Evolutionary conservation across 768 basidiomycete genomes (phyloP).

Genomic region (Termitomyces sp.): DNA sequence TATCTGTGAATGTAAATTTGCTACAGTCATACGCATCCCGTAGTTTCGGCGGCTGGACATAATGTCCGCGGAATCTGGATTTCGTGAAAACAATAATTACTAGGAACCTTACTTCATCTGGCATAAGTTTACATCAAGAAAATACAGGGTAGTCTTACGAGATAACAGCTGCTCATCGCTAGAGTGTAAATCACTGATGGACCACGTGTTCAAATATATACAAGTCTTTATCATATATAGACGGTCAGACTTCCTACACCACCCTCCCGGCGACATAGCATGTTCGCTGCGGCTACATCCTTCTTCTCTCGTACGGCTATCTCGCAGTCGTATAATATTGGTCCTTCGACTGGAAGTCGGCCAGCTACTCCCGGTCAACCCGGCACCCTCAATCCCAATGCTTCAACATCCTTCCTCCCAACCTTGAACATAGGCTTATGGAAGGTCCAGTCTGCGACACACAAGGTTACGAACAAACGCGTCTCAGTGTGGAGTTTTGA

Average conservation of each 20-base stretch:
- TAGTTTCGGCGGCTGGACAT: no score
- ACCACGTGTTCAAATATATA: slow-evolving; percentile 8
- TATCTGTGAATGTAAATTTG: no score
- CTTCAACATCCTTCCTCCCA: slow-evolving; percentile 42
- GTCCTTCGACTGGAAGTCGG: slow-evolving; percentile 38
- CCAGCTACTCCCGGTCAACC: slow-evolving; percentile 46
- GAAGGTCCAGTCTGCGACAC: slow-evolving; percentile 82
- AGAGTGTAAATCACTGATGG: no score
- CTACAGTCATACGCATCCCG: no score
- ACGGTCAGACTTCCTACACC: not conserved
- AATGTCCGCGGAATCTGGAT: no score
- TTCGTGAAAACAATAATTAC: no score
- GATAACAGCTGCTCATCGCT: no score
- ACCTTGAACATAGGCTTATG: slow-evolving; percentile 79
- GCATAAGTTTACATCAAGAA: no score
- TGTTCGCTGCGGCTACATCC: slow-evolving; percentile 81
- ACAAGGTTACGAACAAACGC: slow-evolving; percentile 86
- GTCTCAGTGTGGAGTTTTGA: slow-evolving; percentile 94
- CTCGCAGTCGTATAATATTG: slow-evolving; percentile 75
- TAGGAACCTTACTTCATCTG: no score
- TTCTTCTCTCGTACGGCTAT: slow-evolving; percentile 81
- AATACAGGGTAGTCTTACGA: no score
- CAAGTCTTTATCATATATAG: not conserved
- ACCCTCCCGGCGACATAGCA: slow-evolving; percentile 18
- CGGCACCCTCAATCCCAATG: slow-evolving; percentile 22